Evolutionary conservation across 139 green algal species (phyloP).

Genomic region (Micromonas pusilla): DNA sequence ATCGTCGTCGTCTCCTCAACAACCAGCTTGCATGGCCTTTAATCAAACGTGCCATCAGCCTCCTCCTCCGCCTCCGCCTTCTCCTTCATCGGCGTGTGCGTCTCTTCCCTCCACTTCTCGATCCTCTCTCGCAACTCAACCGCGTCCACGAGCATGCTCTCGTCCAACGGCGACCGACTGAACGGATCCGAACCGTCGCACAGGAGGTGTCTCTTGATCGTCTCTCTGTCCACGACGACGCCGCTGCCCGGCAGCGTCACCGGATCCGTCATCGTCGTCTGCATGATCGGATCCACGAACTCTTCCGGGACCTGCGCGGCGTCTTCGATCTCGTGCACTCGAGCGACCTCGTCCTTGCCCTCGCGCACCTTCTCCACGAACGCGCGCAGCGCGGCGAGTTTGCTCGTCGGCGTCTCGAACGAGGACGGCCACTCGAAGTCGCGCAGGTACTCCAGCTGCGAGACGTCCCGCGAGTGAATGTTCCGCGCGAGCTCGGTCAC

Average conservation of each 20-base stretch:
- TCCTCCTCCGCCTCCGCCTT: too few species aligned
- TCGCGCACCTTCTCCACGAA: background rate
- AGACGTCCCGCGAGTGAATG: background rate
- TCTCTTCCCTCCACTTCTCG: conserved; percentile 33
- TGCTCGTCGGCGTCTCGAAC: background rate
- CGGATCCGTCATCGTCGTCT: conserved; percentile 55
- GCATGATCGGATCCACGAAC: conserved; percentile 47
- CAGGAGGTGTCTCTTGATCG: conserved; percentile 57
- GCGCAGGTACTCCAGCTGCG: background rate
- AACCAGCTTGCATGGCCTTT: too few species aligned
- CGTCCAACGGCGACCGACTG: conserved; percentile 47
- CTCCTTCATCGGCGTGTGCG: too few species aligned
- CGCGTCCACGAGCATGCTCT: conserved; percentile 45
- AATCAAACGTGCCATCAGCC: too few species aligned
- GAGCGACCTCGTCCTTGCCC: conserved; percentile 4
- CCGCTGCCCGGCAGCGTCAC: conserved; percentile 59
- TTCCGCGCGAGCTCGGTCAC: background rate
- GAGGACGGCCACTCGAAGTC: background rate
- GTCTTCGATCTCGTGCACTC: background rate
- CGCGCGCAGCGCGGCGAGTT: conserved; percentile 3
- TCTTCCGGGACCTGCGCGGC: conserved; percentile 43
- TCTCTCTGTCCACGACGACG: conserved; percentile 53
- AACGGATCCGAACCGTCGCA: conserved; percentile 63
- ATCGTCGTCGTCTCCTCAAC: too few species aligned
- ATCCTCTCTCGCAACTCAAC: conserved; percentile 41